A percentile compares a stretch with the other conserved stretches of the same genome.
These are phyloP conservation scores for Cercophora sp. DNA, from an alignment of 495 filamentous ascomycete genomes.

Conservation along the genomic window DNA sequence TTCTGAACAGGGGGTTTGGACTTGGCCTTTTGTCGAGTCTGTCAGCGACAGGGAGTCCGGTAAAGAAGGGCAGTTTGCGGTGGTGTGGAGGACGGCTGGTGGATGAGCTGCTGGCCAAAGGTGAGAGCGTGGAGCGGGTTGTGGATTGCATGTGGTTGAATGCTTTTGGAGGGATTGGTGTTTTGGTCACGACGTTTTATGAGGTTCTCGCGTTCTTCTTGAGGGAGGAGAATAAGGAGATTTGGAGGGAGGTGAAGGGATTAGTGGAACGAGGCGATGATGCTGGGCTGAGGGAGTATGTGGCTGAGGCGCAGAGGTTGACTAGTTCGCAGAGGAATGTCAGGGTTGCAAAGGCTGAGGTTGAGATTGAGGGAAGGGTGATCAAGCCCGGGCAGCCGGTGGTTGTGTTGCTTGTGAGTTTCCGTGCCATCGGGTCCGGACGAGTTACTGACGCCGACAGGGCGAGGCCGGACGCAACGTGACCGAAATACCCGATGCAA, in stretches of 20 bases:
- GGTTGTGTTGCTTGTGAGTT: conserved; percentile 30
- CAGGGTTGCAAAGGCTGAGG: conserved; percentile 21
- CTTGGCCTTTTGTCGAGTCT: conserved; percentile 12
- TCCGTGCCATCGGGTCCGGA: neutral
- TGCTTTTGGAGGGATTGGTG: conserved; percentile 35
- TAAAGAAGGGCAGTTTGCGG: conserved; percentile 25
- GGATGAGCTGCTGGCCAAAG: conserved; percentile 23
- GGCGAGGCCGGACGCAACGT: conserved; percentile 28
- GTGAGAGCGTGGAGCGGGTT: conserved; percentile 24
- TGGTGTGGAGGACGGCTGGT: conserved; percentile 27
- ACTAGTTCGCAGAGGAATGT: conserved; percentile 27
- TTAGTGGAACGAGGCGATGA: conserved; percentile 38
- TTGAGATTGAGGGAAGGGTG: conserved; percentile 23
- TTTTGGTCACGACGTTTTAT: conserved; percentile 35
- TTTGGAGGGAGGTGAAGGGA: conserved; percentile 47
- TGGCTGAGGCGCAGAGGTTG: conserved; percentile 29
- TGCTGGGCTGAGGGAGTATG: conserved; percentile 22
- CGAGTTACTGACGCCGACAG: conserved; percentile 6
- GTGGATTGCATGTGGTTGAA: conserved; percentile 32
- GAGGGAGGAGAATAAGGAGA: conserved; percentile 36
- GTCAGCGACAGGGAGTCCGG: conserved; percentile 2
- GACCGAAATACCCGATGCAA: conserved; percentile 11
- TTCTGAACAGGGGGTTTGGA: conserved; percentile 8
- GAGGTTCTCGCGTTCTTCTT: conserved; percentile 45
- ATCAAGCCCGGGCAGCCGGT: conserved; percentile 26